Base-by-base conservation (phyloP, 139 green algal species). In the Ulvella scutata region DNA sequence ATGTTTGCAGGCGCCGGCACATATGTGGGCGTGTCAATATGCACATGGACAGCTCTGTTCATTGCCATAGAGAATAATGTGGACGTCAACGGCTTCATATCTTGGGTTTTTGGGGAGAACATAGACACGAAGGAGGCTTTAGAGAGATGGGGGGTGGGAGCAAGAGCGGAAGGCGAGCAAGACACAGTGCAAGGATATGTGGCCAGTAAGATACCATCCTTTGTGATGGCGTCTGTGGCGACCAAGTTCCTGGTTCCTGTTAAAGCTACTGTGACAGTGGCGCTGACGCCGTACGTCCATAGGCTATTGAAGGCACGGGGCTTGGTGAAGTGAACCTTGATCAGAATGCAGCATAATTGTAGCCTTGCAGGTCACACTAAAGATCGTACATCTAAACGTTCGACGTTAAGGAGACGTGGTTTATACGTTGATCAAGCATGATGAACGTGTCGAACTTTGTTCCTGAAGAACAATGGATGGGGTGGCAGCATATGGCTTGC, bases 1-100 rank as follows among this genome's bases (percentile, higher is more conserved):
- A 26, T n/a, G 31, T 26, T 26, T 31, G 51, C 33, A 10, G 51
- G 51, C 20, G 17, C 33, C n/a, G 2, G 51, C 51, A 67, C 51
- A n/a, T 67, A 67, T 26, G 33, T 67, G n/a, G 10, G 13, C 9
- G 9, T 67, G 9, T 67, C 51, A 26, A 26, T 67, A 7, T 67
- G 51, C 51, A 67, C 51, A 10, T 67, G 51, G 51, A 67, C 51
- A 26, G 33, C 51, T 31, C 51, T 67, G 0, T 67, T 67, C 20
- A 67, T 67, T 34, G 51, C 51, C 17, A n/a, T 67, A 26, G 51
- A 67, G 51, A 67, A 67, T 23, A 67, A 67, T 67, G n/a, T 67
- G 4, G 51, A 67, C 2, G 20, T 67, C 17, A 67, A 26, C 20
- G n/a, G 33, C 31, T n/a, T 67, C 7, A 26, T 26, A 67, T 36